Percentiles rank a stretch among this genome's conserved stretches.
Conservation (phyloP, 352 stramenopile species). For the Thraustochytrium sp. region DNA sequence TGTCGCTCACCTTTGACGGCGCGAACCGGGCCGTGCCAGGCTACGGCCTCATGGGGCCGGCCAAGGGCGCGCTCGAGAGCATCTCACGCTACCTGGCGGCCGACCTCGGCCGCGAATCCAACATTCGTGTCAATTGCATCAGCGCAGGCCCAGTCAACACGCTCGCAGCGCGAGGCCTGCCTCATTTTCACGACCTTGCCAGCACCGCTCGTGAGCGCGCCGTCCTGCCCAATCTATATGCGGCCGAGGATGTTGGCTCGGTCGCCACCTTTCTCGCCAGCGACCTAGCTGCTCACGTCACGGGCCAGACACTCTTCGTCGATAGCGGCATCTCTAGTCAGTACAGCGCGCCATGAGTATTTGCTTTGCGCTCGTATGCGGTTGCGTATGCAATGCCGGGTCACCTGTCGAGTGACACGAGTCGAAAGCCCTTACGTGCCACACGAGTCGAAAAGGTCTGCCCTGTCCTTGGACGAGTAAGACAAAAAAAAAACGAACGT, state of each 20-base stretch:
- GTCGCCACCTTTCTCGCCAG: conserved; percentile 70
- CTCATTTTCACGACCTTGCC: conserved; percentile 76
- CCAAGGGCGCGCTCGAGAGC: conserved; percentile 77
- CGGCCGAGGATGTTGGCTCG: conserved; percentile 66
- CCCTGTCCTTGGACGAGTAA: no score
- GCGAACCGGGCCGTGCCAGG: conserved; percentile 68
- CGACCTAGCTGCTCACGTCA: conserved; percentile 66
- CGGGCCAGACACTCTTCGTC: conserved; percentile 79
- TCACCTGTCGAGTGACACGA: no score
- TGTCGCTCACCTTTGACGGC: conserved; percentile 77
- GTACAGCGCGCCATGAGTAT: conserved; percentile 60
- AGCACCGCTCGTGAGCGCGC: no score
- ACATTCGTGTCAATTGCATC: conserved; percentile 79
- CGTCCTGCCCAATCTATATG: conserved; percentile 67
- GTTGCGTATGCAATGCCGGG: no score
- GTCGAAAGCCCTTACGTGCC: no score
- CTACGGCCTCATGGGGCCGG: conserved; percentile 85
- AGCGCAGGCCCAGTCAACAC: conserved; percentile 81
- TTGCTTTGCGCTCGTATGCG: no score
- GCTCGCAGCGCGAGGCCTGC: conserved; percentile 76
- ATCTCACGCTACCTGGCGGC: conserved; percentile 69
- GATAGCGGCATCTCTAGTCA: conserved; percentile 57
- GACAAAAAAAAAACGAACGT: no score
- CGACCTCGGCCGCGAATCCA: conserved; percentile 53
- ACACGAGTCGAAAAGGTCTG: no score